phyloP scores from a whole-genome alignment of 1,284 basidiomycete species.

The Phylloporus sp. region DNA sequence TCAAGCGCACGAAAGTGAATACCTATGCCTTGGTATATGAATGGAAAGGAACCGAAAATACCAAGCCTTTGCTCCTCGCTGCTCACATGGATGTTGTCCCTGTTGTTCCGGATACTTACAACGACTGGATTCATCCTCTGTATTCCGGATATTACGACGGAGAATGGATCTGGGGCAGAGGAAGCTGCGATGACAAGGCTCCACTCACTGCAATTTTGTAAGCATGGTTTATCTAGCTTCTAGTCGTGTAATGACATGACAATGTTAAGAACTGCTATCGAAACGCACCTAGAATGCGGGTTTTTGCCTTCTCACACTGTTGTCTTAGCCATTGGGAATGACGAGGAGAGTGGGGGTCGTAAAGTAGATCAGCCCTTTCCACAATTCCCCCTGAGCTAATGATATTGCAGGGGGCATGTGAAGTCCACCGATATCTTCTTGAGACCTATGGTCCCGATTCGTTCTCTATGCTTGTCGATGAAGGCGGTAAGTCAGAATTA shows the following conservation, averaged over 20 bases:
- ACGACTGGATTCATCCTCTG: constrained; percentile 61
- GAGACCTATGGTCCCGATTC: constrained; percentile 59
- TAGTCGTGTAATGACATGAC: background rate
- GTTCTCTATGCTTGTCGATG: constrained; percentile 63
- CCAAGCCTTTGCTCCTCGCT: constrained; percentile 70
- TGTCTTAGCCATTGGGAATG: constrained; percentile 71
- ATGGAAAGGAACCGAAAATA: constrained; percentile 62
- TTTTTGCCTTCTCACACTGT: constrained; percentile 63
- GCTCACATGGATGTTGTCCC: constrained; percentile 72
- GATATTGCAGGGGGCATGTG: constrained; percentile 53
- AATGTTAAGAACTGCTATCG: constrained; percentile 54
- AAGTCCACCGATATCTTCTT: constrained; percentile 55
- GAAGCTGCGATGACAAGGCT: constrained; percentile 71
- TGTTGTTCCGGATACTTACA: constrained; percentile 58
- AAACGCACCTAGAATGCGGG: constrained; percentile 59
- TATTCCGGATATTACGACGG: constrained; percentile 60
- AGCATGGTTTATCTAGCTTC: constrained; percentile 21
- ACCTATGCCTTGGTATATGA: constrained; percentile 69
- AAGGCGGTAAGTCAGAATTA: constrained; percentile 45
- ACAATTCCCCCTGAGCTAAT: constrained; percentile 18
- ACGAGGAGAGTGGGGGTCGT: constrained; percentile 69
- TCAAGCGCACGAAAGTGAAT: constrained; percentile 62
- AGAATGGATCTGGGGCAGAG: constrained; percentile 68
- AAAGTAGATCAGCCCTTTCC: constrained; percentile 41
- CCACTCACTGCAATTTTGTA: constrained; percentile 66